phyloP scores from a whole-genome alignment of 2,329 filamentous ascomycete genomes.

The Aspergillus candidus region DNA sequence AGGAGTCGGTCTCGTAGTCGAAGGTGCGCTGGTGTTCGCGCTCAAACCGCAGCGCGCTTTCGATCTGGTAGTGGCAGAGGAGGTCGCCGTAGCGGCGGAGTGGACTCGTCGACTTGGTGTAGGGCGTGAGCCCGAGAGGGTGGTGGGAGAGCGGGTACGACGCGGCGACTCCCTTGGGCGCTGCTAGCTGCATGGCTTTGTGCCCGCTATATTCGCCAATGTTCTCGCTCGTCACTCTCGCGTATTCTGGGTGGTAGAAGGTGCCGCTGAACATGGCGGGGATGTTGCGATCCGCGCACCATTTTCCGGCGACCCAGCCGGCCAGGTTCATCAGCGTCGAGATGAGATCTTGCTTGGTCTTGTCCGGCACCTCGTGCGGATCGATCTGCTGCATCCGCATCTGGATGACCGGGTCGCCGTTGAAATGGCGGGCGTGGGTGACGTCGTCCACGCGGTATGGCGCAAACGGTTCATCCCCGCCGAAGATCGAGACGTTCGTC shows the following conservation, averaged over 20 bases:
- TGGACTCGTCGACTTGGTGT: conserved; percentile 56
- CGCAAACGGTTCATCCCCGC: conserved; percentile 15
- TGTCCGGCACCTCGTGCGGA: conserved; percentile 33
- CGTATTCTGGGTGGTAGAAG: conserved; percentile 37
- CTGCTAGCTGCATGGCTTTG: conserved; percentile 31
- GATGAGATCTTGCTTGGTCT: conserved; percentile 37
- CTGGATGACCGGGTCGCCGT: conserved; percentile 41
- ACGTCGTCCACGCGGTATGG: conserved; percentile 25
- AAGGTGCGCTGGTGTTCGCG: conserved; percentile 41
- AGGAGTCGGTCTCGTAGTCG: conserved; percentile 22
- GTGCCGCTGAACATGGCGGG: conserved; percentile 33
- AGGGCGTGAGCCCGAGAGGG: conserved; percentile 47
- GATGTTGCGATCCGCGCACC: conserved; percentile 33
- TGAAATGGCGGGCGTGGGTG: conserved; percentile 26
- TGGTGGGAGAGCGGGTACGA: conserved; percentile 46
- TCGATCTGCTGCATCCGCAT: conserved; percentile 24
- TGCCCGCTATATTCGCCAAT: conserved; percentile 39
- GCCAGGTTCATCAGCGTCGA: conserved; percentile 53
- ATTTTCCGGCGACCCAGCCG: conserved; percentile 30
- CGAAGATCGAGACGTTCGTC: conserved; percentile 22
- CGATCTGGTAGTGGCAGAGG: conserved; percentile 59
- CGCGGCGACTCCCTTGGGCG: conserved; percentile 38
- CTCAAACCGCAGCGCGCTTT: conserved; percentile 55
- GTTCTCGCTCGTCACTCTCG: conserved; percentile 30
- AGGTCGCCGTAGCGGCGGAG: conserved; percentile 57